Percentiles rank a stretch among this genome's conserved stretches.
These are phyloP conservation scores for Chlorella sp. DNA, from an alignment of 139 green algal species.

Conservation along the genomic window DNA sequence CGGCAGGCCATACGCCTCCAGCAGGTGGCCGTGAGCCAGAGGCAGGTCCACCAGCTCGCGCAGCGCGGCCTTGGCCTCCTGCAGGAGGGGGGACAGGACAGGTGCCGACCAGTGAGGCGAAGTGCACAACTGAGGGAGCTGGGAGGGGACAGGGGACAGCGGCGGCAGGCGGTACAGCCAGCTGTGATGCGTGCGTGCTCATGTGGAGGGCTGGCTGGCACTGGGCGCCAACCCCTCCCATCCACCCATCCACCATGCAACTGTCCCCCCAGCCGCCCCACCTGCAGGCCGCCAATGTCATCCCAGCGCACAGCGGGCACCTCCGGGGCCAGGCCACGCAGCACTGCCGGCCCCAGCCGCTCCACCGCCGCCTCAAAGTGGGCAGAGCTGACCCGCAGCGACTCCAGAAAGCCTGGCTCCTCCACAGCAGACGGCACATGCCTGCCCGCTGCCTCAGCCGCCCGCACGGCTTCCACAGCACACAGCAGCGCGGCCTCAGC, in stretches of 20 bases:
- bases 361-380: constrained; percentile 33
- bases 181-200: neutral
- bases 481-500: constrained; percentile 41
- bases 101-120: no score
- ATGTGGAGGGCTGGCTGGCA: neutral
- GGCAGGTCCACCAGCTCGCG: constrained; percentile 47
- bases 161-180: neutral
- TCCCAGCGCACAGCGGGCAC: constrained; percentile 45
- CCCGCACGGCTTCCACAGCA: constrained; percentile 31
- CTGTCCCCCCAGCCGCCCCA: neutral
- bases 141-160: neutral
- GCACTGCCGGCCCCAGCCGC: constrained; percentile 42
- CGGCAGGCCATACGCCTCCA: constrained; percentile 28
- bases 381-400: neutral
- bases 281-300: constrained; percentile 50
- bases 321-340: constrained; percentile 74
- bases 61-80: constrained; percentile 50
- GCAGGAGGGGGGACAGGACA: neutral
- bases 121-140: no score
- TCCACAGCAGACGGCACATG: neutral
- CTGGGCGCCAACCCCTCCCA: no score
- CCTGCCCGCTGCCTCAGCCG: neutral
- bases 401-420: neutral
- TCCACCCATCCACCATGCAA: neutral
- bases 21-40: constrained; percentile 13